Conservation (phyloP, 1,139 yeast species). For the Scheffersomyces cryptocercus region DNA sequence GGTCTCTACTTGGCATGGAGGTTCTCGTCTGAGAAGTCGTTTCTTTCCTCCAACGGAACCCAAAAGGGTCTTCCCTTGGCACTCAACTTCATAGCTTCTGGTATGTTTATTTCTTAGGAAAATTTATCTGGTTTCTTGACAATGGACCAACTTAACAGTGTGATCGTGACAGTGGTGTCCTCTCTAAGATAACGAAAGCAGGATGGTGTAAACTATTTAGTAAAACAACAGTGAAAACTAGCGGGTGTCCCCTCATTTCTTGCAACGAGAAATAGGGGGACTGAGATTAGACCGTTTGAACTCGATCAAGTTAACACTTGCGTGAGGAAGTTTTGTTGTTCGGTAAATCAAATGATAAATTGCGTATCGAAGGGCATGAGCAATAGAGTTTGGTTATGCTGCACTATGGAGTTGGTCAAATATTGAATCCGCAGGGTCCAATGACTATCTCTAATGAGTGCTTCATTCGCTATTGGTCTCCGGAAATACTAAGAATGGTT, state of each 20-base stretch:
- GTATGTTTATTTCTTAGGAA: slow-evolving; percentile 47
- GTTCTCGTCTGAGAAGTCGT: slow-evolving; percentile 50
- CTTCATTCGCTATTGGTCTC: too few species aligned
- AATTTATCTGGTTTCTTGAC: slow-evolving; percentile 6
- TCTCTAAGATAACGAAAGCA: too few species aligned
- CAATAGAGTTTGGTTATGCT: too few species aligned
- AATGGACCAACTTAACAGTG: slow-evolving; percentile 3
- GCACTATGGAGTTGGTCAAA: too few species aligned
- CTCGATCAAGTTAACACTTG: slow-evolving; percentile 90
- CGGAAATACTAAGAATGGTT: slow-evolving; percentile 2
- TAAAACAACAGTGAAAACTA: slow-evolving; percentile 12
- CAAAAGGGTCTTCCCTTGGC: slow-evolving; percentile 81
- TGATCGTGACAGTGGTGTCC: neutral
- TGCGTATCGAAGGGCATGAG: neutral
- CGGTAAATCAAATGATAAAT: slow-evolving; percentile 2
- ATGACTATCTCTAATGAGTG: too few species aligned
- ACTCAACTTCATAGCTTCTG: slow-evolving; percentile 83
- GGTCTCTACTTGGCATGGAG: slow-evolving; percentile 61
- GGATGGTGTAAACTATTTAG: too few species aligned
- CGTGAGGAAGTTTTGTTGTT: slow-evolving; percentile 64
- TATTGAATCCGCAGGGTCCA: too few species aligned
- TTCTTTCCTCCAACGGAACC: slow-evolving; percentile 76
- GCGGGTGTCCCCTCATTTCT: slow-evolving; percentile 52
- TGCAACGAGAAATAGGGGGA: slow-evolving; percentile 22
- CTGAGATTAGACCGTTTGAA: slow-evolving; percentile 79